Evolutionary conservation across 352 stramenopile species (phyloP).

Genomic region (Phytophthora colocasiae): DNA sequence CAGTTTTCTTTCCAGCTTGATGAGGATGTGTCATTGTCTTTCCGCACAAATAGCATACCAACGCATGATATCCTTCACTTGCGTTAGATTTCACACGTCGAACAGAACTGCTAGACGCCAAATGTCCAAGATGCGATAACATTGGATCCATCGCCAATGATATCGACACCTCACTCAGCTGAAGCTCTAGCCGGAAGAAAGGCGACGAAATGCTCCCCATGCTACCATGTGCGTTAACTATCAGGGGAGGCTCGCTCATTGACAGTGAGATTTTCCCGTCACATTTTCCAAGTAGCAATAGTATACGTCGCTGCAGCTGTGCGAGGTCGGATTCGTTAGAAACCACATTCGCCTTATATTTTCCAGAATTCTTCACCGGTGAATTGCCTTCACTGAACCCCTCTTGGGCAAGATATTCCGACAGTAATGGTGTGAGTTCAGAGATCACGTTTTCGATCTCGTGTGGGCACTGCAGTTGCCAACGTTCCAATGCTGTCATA

Average conservation of each 20-base stretch:
- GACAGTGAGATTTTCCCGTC: slow-evolving; percentile 54
- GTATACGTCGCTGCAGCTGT: slow-evolving; percentile 66
- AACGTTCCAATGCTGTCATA: slow-evolving; percentile 62
- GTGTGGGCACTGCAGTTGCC: slow-evolving; percentile 41
- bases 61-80: slow-evolving; percentile 73
- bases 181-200: slow-evolving; percentile 52
- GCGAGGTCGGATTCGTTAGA: slow-evolving; percentile 39
- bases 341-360: slow-evolving; percentile 11
- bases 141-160: slow-evolving; percentile 57
- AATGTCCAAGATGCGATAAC: slow-evolving; percentile 55
- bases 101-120: slow-evolving; percentile 62
- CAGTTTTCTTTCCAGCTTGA: slow-evolving; percentile 62
- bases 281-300: slow-evolving; percentile 64
- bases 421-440: slow-evolving; percentile 56
- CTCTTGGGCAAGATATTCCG: slow-evolving; percentile 60
- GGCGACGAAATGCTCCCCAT: slow-evolving; percentile 33
- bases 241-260: slow-evolving; percentile 45
- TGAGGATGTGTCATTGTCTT: slow-evolving; percentile 75
- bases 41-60: slow-evolving; percentile 75
- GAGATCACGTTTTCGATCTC: slow-evolving; percentile 45
- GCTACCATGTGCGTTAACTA: slow-evolving; percentile 10
- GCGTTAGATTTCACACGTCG: slow-evolving; percentile 66
- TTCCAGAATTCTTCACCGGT: slow-evolving; percentile 14
- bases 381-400: slow-evolving; percentile 20
- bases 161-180: slow-evolving; percentile 49